phyloP scores from a whole-genome alignment of 495 filamentous ascomycete species.

The Podospora pseudocomata region DNA sequence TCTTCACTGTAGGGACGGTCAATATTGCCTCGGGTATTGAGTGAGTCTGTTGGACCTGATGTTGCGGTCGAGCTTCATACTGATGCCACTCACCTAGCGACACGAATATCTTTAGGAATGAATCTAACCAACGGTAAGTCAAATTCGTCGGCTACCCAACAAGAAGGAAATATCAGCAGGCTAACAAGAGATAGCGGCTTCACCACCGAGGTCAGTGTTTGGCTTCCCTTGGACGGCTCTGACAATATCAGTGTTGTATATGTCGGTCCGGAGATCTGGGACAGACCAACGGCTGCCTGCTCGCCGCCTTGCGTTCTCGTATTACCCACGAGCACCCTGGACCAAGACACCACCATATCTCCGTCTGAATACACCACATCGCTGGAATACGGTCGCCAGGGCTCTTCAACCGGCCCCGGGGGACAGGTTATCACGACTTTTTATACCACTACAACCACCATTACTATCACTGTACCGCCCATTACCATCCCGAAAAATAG shows the following conservation, averaged over 20 bases:
- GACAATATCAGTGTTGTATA: conserved; percentile 21
- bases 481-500: conserved; percentile 4
- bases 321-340: conserved; percentile 19
- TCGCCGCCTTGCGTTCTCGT: conserved; percentile 19
- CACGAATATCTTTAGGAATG: too few species aligned
- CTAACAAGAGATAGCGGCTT: conserved; percentile 7
- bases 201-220: conserved; percentile 27
- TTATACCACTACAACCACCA: conserved; percentile 17
- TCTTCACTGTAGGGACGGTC: not conserved
- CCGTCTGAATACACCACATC: conserved; percentile 20
- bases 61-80: too few species aligned
- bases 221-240: conserved; percentile 18
- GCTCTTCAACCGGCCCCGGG: not conserved
- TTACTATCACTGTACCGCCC: conserved; percentile 15
- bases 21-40: not conserved
- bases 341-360: conserved; percentile 6
- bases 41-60: not conserved
- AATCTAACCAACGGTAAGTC: too few species aligned
- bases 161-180: too few species aligned
- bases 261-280: conserved; percentile 20
- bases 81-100: too few species aligned
- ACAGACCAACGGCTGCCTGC: conserved; percentile 11
- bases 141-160: too few species aligned
- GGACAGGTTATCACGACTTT: conserved; percentile 7
- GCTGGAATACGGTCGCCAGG: conserved; percentile 18